Evolutionary conservation across 176 grass and related monocot genomes (phyloP), one percentile per base, ranked within the genome.

Genomic region (Cocos nucifera): DNA sequence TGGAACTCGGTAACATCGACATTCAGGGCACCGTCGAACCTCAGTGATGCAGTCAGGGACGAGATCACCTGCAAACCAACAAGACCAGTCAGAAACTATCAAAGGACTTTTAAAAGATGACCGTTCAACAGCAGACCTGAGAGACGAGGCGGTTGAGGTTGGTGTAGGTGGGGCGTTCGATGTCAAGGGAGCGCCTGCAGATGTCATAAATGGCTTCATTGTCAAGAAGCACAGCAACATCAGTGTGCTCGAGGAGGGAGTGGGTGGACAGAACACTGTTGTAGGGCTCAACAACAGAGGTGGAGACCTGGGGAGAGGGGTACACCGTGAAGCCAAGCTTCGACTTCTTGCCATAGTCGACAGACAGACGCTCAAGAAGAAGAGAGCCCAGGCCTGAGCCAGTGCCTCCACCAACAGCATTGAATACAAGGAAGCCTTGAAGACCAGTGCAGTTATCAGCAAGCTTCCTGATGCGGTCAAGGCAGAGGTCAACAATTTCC

Each of bases 121-220:
- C 35, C 10, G 0, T 44, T 44, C 10, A 14, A 44, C 9, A 44
- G 35, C 10, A 12, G 35, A 44, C 35, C 35, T 44, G 35, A 14
- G 35, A 44, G 35, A 44, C 35, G 14, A 44, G 35, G 35, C 35
- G 35, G 35, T 44, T 44, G 35, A 44, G 35, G 35, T 44, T 44
- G 9, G 35, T 44, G 10, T 44, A 44, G 35, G 35, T 44, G 9
- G 35, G 35, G 35, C 35, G 35, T 14, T 44, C 35, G 0, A 44
- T 44, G 35, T 44, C 35, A 12, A 44, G 35, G 35, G 22, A 44
- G 1, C 28, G 53, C 24, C 59, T 58, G 58, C 76, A 78, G 48
- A 78, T 78, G 58, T 78, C 76, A 20, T 78, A 78, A 50, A 78
- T 78, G 9, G 76, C 76, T 30, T 78, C 76, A 57, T 78, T 78